Base-by-base conservation (phyloP, 352 stramenopile genomes). In the Phytopythium montanum region DNA sequence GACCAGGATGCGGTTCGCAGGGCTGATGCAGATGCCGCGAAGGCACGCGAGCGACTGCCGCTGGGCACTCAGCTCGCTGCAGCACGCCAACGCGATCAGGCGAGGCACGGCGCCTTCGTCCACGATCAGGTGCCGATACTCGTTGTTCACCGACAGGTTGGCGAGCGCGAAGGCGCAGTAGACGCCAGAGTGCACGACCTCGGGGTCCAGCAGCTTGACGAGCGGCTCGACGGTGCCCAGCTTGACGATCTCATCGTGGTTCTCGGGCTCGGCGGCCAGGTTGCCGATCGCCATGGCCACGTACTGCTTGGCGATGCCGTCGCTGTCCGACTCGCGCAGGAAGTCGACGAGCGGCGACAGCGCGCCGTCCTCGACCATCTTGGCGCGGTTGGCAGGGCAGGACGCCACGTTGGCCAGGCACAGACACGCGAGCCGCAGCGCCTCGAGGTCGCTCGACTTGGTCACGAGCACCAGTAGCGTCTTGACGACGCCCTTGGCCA, bases 201-300 rank as follows among this genome's bases (percentile, higher is more conserved):
- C 92, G 3, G 92, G 85, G 52, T 97, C 92, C 3, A 99, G 60
- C 21, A 98, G 80, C 59, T 85, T 92, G 21, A 98, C 88, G 5
- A 99, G 73, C n/a, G 90, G 71, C 50, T 85, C 76, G 36, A 98
- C 96, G 5, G 82, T 83, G 41, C 85, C 79, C 5, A 95, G 65
- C 57, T 98, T 94, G 25, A 98, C 87, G 48, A 99, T 96, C 29
- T 97, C 89, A 64, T 99, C 93, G 66, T 99, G 96, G 56, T 95
- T 98, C 33, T 96, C 90, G 0, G 88, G 85, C 46, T 99, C 94
- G 12, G 94, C 94, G 3, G 97, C 90, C 50, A 99, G 62, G 63
- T 99, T 99, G 7, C 96, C 96, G 39, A 99, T 76, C 16, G 85
- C 85, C 93, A 99, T 98, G 2, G 96, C 96, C 29, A 92, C 81